phyloP scores from a whole-genome alignment of 352 stramenopile species.

The Salisapilia sapeloensis region DNA sequence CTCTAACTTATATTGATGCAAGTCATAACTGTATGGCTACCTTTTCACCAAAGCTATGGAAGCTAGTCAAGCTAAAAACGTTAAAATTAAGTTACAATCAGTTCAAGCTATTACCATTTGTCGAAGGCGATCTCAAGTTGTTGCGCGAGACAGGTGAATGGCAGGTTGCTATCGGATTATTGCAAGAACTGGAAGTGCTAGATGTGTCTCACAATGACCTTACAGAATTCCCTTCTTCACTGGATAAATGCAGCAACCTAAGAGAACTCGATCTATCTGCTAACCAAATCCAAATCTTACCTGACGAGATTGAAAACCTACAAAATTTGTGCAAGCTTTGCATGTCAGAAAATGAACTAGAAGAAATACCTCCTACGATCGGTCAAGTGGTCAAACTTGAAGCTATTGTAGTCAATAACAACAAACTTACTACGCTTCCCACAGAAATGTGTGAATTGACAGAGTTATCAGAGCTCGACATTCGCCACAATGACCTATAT shows the following conservation, averaged over 20 bases:
- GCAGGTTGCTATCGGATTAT: constrained; percentile 42
- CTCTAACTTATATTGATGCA: constrained; percentile 20
- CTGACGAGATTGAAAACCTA: constrained; percentile 20
- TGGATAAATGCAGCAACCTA: constrained; percentile 27
- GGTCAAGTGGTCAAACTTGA: constrained; percentile 16
- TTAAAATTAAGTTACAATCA: constrained; percentile 37
- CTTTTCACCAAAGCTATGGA: constrained; percentile 56
- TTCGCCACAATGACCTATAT: constrained; percentile 23
- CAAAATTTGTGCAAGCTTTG: constrained; percentile 12
- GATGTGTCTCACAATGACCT: constrained; percentile 40
- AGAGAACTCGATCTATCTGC: constrained; percentile 23
- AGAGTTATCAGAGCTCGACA: constrained; percentile 14
- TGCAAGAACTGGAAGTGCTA: constrained; percentile 17
- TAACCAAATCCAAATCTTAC: constrained; percentile 21
- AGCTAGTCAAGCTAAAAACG: constrained; percentile 19
- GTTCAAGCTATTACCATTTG: constrained; percentile 29
- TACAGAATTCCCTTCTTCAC: constrained; percentile 16
- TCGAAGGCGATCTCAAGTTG: constrained; percentile 51
- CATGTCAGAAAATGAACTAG: constrained; percentile 24
- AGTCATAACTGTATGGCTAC: constrained; percentile 34
- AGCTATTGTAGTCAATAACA: constrained; percentile 18
- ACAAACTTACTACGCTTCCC: constrained; percentile 18
- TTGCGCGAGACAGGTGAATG: constrained; percentile 53
- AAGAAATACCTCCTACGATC: constrained; percentile 17
- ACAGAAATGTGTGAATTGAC: constrained; percentile 18